Evolutionary conservation across 1,139 yeast species (phyloP), one percentile per base, ranked within the genome.

Genomic region (Williopsis jadinii): DNA sequence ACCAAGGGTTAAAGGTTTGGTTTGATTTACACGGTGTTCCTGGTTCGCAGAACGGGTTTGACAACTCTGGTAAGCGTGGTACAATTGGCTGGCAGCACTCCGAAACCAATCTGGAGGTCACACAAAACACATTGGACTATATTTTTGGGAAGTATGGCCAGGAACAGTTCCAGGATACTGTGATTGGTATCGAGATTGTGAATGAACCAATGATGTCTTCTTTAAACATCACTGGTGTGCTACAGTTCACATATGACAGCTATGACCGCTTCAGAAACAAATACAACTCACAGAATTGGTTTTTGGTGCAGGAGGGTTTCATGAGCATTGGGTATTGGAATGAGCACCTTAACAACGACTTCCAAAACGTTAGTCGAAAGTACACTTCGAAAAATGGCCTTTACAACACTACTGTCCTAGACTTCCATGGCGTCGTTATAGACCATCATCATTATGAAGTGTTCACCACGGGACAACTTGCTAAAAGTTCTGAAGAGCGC

Each of bases 1-100:
- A 69, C 15, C 55, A 79, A 52, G 74, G 72, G 38, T 61, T 90
- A 52, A 80, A 83, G 59, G 95, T 77, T 19, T 87, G 96, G 96
- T 72, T 90, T 41, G 98, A 90, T 62, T 67, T 90, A 54, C 98
- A 90, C 61, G 97, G 97, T 44, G 94, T 87, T 28, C 94, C 97
- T 37, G 97, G 97, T n/a, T 84, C 95, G 15, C 97, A 90, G 64
- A 90, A 90, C 60, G 97, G 97, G 15, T 90, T 90, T 60, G 98
- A 92, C 62, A 90, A 90, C 66, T 86, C 96, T 10, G 98, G 98
- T 15, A 66, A 77, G 47, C 74, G 97, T 54, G 96, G 85, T 56
- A 48, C 58, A 8, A 55, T 73, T 43, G 67, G 67, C 9, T 87
- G 83, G 76, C 80, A 80, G 61, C 58, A 66, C 27, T 54, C 53